Base-by-base conservation (phyloP, 23 red algal species). In the Gracilaria vermiculophylla region DNA sequence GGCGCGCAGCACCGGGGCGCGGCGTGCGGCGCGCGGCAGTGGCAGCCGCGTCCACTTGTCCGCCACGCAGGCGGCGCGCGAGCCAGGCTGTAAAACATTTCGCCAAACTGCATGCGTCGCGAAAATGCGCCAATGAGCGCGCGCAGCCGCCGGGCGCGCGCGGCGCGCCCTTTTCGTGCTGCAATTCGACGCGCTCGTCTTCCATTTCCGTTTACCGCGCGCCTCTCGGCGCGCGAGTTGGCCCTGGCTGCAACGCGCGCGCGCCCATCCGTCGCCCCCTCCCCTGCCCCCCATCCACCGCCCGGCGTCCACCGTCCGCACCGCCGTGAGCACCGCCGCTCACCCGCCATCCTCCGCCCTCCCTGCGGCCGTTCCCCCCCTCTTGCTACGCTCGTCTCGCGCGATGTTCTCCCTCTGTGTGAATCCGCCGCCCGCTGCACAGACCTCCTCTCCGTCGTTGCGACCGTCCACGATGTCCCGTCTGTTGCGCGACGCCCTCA, bases 401-500 rank as follows among this genome's bases (percentile, higher is more conserved):
- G 23, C 23, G 24, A 64, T 64, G 58, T 64, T 64, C 17, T 64
- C 58, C 2, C 58, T 64, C 27, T 64, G 58, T 31, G 58, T 64
- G 24, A 64, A 64, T 16, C 28, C 58, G 27, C 8, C 58, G 8
- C 25, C 27, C 20, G 20, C 58, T 1, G 1, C 58, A 4, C 28
- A 34, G 14, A 14, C 29, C 14, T 64, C 58, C 28, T 64, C 58
- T 25, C 25, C 28, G 29, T 64, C 58, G 25, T 24, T 64, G 40
- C 67, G 67, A 23, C 42, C 31, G 11, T 15, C 39, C 1, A 5
- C 64, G 13, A 29, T 36, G 39, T 20, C 39, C 2, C 67, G 67
- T n/a, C 4, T 73, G n/a, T 73, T 44, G 20, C 42, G 67, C 67
- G 67, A 73, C 67, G 67, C 67, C 28, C 67, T 73, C 32, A 39